Conservation (phyloP, 495 filamentous ascomycete species). For the Neurospora sp. region DNA sequence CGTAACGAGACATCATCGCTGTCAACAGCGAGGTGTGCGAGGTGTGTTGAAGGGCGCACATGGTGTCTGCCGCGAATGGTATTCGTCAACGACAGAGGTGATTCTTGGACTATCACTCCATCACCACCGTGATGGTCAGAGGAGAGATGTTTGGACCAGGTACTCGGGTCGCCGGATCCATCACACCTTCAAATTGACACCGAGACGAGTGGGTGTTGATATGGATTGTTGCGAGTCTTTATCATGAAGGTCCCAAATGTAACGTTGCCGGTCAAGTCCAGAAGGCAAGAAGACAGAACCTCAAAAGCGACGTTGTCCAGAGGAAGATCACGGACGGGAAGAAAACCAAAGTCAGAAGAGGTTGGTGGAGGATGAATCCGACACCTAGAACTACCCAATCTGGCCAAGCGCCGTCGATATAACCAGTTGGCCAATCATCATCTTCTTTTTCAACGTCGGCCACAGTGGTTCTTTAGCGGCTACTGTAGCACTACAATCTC, state of each 20-base stretch:
- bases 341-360: neutral
- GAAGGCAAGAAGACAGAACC: neutral
- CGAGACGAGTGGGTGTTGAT: neutral
- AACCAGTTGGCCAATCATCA: neutral
- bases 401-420: neutral
- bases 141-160: neutral
- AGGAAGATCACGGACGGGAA: neutral
- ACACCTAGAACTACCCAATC: neutral
- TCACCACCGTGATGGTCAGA: neutral
- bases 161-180: neutral
- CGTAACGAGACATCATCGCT: neutral
- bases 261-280: conserved; percentile 17
- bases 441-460: too few species aligned
- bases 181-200: neutral
- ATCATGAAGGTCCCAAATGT: conserved; percentile 4
- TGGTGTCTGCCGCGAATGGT: neutral
- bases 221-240: neutral
- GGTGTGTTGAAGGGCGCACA: neutral
- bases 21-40: neutral
- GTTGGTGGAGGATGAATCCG: too few species aligned
- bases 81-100: neutral
- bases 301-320: neutral
- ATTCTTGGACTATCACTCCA: neutral
- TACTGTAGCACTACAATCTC: neutral
- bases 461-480: neutral